Evolutionary conservation across 805 yeast genomes (phyloP), one percentile per base, ranked within the genome.

Genomic region (Metschnikowia arizonensis): DNA sequence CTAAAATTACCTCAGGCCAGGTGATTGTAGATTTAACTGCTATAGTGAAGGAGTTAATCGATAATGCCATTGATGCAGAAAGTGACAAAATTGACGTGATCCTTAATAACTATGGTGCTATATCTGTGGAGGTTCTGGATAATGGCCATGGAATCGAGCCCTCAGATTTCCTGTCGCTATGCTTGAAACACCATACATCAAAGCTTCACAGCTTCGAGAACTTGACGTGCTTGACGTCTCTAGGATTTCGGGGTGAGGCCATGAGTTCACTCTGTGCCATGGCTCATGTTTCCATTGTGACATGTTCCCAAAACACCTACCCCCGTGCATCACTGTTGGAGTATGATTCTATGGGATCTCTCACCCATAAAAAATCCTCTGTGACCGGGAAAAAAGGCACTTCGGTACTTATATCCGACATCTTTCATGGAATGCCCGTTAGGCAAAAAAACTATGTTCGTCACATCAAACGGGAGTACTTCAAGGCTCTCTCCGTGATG

Each of bases 1-100:
- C 85, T 52, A 72, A 76, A 48, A 79, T 91, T 46, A 88, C 97
- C 0, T 88, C 97, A 0, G 97, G 97, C 0, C 99, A 93, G 62
- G 98, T 93, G 11, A 85, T 93, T 10, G 77, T 82, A 4, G 96
- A 87, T 55, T 64, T 93, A 34, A 71, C 79, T 0, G 80, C 91
- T 0, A 85, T 87, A 0, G 81, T 85, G 25, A 91, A 91, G 59
- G 99, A 91, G 61, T 66, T 90, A 1, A 73, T 93, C 2, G 99
- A 91, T 57, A 91, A 91, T 60, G 69, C 93, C 25, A 66, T 91
- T 5, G 99, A 93, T 65, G 93, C 97, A 0, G 63, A 73, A 18
- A 77, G 93, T 8, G 71, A 77, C 0, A 78, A 77, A 42, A 72
- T 93, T 25, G 95, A 88, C 40, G 67, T 91, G 12, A 67, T 68